phyloP scores from a whole-genome alignment of 2,329 filamentous ascomycete species.

The Sclerotinia trifoliorum region DNA sequence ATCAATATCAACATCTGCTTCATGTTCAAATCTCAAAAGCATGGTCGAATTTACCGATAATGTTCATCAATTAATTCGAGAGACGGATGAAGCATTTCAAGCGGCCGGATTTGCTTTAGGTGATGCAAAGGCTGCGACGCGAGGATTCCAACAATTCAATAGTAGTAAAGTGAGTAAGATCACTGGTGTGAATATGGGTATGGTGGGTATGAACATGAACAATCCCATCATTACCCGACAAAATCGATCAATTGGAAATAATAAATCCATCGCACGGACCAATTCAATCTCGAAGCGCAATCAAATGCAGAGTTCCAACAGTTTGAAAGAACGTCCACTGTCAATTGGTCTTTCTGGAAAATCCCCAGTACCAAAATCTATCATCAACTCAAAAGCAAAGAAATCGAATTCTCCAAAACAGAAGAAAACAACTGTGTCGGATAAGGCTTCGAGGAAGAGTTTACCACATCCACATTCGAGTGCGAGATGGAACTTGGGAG shows the following conservation, averaged over 20 bases:
- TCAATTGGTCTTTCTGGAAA: constrained; percentile 28
- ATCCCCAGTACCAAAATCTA: constrained; percentile 35
- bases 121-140: constrained; percentile 41
- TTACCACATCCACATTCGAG: constrained; percentile 31
- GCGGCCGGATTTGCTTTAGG: constrained; percentile 46
- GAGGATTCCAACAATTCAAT: constrained; percentile 34
- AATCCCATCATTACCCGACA: constrained; percentile 1
- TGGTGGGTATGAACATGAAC: not conserved
- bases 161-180: not conserved
- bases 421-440: constrained; percentile 39
- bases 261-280: constrained; percentile 18
- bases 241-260: not conserved
- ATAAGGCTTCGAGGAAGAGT: constrained; percentile 15
- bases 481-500: constrained; percentile 53
- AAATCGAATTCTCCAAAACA: constrained; percentile 36
- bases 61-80: constrained; percentile 48
- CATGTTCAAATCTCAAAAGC: constrained; percentile 33
- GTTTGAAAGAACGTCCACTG: constrained; percentile 24
- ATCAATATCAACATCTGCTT: constrained; percentile 21
- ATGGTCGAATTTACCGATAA: constrained; percentile 29
- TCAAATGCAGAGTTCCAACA: constrained; percentile 20
- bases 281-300: constrained; percentile 28
- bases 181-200: not conserved
- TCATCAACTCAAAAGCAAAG: constrained; percentile 44
- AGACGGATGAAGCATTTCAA: constrained; percentile 53